These are phyloP conservation scores for Linum trigynum DNA, from an alignment of 345 rosid genomes.

Conservation along the genomic window DNA sequence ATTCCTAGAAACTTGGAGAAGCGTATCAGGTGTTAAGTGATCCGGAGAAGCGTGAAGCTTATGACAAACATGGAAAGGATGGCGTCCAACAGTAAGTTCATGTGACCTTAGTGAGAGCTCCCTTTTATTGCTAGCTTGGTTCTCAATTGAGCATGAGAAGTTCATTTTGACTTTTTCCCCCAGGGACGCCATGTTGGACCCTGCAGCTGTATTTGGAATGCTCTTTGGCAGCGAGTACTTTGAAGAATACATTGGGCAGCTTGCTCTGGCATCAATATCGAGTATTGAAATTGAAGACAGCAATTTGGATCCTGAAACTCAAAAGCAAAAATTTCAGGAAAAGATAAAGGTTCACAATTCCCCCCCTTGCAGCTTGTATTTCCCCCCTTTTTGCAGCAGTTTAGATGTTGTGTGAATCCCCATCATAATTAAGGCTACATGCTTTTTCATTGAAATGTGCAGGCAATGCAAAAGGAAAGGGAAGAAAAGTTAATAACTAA, in stretches of 20 bases:
- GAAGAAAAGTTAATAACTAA: conserved; percentile 50
- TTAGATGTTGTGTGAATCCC: background rate
- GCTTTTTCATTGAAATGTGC: conserved; percentile 11
- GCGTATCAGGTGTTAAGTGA: conserved; percentile 92
- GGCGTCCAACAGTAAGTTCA: conserved; percentile 67
- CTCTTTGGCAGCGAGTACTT: conserved; percentile 80
- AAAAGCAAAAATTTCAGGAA: conserved; percentile 46
- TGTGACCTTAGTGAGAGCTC: background rate
- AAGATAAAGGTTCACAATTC: conserved; percentile 46
- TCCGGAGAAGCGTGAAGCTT: conserved; percentile 76
- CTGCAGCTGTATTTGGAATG: conserved; percentile 89
- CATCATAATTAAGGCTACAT: background rate
- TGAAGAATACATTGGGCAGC: conserved; percentile 89
- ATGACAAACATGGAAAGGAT: conserved; percentile 77
- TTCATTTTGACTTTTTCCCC: conserved; percentile 9
- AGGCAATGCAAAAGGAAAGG: conserved; percentile 74
- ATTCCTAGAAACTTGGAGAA: conserved; percentile 72
- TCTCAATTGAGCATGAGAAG: background rate
- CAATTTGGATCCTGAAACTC: conserved; percentile 35
- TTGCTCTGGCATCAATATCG: conserved; percentile 62
- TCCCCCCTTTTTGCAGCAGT: too few species aligned
- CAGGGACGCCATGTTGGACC: conserved; percentile 85
- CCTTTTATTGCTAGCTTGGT: background rate
- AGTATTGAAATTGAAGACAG: conserved; percentile 49
- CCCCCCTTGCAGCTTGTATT: background rate